A percentile compares a stretch with the other conserved stretches of the same genome.
These are phyloP conservation scores for Azolla pinnata DNA, from an alignment of 75 land plant species.

Conservation along the genomic window DNA sequence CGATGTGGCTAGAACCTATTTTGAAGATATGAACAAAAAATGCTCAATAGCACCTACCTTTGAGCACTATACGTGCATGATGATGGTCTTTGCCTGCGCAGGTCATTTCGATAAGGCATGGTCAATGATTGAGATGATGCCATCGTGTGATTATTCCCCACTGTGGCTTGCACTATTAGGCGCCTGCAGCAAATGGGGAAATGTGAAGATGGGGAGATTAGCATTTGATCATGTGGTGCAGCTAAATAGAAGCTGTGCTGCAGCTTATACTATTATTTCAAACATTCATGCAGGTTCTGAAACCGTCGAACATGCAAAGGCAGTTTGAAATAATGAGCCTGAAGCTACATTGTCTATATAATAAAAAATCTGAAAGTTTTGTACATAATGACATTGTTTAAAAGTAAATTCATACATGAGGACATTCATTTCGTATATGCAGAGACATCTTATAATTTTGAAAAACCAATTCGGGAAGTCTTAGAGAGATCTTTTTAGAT, in stretches of 20 bases:
- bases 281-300: constrained; percentile 20
- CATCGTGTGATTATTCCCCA: constrained; percentile 20
- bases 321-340: no score
- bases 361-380: no score
- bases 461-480: neutral
- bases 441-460: neutral
- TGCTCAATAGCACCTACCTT: constrained; percentile 19
- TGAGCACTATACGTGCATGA: constrained; percentile 45
- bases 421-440: neutral
- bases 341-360: no score
- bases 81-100: constrained; percentile 37
- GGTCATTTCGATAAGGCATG: constrained; percentile 35
- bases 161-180: constrained; percentile 37
- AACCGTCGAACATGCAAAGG: no score
- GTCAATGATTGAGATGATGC: constrained; percentile 33
- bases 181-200: constrained; percentile 34
- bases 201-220: constrained; percentile 21
- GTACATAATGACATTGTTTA: neutral
- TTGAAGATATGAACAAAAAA: constrained; percentile 3
- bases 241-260: constrained; percentile 18
- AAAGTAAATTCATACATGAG: neutral
- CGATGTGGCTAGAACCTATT: neutral
- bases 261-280: constrained; percentile 24
- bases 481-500: neutral
- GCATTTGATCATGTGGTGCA: constrained; percentile 21